Evolutionary conservation across 2,329 filamentous ascomycete species (phyloP).

Genomic region (Microcera coccophila): DNA sequence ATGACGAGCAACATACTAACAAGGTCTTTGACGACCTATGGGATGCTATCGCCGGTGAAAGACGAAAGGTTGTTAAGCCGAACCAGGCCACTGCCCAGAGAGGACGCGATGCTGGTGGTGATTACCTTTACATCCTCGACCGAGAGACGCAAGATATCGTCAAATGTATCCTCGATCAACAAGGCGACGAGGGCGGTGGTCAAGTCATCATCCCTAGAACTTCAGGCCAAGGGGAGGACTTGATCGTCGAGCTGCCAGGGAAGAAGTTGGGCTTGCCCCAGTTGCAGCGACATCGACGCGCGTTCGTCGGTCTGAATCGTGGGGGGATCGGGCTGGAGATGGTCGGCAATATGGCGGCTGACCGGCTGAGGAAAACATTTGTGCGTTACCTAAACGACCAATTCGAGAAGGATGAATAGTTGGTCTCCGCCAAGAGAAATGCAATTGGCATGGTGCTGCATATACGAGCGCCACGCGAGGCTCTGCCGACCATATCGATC

Average conservation of each 20-base stretch:
- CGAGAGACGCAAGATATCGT: conserved; percentile 74
- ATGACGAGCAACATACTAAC: conserved; percentile 56
- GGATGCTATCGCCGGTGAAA: conserved; percentile 66
- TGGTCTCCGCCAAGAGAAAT: background rate
- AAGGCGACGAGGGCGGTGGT: conserved; percentile 60
- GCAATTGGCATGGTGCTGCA: background rate
- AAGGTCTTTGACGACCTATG: conserved; percentile 64
- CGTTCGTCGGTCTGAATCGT: conserved; percentile 73
- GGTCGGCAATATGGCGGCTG: conserved; percentile 50
- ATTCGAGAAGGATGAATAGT: conserved; percentile 55
- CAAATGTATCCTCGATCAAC: conserved; percentile 63
- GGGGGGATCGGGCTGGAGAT: conserved; percentile 60
- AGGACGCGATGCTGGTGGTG: conserved; percentile 59
- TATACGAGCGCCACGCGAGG: no score
- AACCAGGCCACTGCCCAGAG: conserved; percentile 71
- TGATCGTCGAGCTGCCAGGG: conserved; percentile 62
- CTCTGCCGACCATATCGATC: no score
- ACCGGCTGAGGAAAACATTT: conserved; percentile 59
- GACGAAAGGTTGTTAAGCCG: conserved; percentile 61
- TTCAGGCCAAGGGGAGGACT: conserved; percentile 39
- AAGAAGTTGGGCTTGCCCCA: conserved; percentile 67
- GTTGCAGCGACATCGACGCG: conserved; percentile 71
- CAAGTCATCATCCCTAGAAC: conserved; percentile 49
- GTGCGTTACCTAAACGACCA: conserved; percentile 63
- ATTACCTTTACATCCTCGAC: conserved; percentile 79